Percentiles rank a stretch among this genome's conserved stretches.
Evolutionary conservation across 345 rosid genomes (phyloP).

Genomic region (Brassica cretica): DNA sequence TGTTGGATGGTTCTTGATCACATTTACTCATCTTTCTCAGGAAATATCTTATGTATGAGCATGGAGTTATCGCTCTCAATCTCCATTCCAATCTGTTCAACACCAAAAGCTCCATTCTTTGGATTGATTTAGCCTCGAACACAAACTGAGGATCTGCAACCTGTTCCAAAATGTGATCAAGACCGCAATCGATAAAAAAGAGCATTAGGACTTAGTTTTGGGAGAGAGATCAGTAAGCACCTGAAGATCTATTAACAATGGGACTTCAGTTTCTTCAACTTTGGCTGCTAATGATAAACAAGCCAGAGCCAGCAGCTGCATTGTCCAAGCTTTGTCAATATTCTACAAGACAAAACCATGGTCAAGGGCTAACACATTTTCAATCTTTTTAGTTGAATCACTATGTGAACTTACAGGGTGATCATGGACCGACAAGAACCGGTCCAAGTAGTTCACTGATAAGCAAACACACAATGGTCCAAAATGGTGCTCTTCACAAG

Average conservation of each 20-base stretch:
- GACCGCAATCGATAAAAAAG: background rate
- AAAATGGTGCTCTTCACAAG: constrained; percentile 54
- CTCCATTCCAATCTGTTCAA: constrained; percentile 66
- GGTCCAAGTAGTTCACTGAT: constrained; percentile 67
- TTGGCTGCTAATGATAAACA: constrained; percentile 78
- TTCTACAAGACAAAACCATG: constrained; percentile 40
- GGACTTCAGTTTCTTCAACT: constrained; percentile 69
- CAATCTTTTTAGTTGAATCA: background rate
- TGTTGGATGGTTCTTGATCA: constrained; percentile 43
- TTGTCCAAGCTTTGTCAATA: constrained; percentile 52
- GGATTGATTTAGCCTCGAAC: constrained; percentile 57
- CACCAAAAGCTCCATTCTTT: constrained; percentile 76
- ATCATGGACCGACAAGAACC: constrained; percentile 64
- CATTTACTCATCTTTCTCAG: constrained; percentile 46
- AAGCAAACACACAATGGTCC: constrained; percentile 58
- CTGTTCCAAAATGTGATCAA: constrained; percentile 35
- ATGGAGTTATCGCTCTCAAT: constrained; percentile 57
- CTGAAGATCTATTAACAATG: constrained; percentile 61
- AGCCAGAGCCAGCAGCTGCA: constrained; percentile 67
- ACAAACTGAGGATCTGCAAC: constrained; percentile 53
- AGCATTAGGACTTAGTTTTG: background rate
- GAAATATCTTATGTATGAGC: constrained; percentile 59
- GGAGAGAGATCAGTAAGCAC: constrained; percentile 31
- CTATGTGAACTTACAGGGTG: constrained; percentile 57
- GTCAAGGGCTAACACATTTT: background rate